phyloP scores from a whole-genome alignment of 2,329 filamentous ascomycete species.

The Xylaria sp. region DNA sequence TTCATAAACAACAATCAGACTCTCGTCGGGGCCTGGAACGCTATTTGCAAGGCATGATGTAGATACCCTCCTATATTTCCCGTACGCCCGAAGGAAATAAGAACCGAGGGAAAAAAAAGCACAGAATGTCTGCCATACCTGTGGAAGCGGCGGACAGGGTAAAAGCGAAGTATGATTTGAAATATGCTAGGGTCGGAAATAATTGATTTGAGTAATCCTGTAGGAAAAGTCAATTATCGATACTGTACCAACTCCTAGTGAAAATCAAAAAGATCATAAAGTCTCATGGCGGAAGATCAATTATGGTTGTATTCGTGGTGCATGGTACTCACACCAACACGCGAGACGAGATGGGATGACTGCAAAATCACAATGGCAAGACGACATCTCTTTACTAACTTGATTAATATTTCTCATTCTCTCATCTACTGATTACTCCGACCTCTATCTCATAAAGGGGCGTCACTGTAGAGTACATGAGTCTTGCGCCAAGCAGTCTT shows the following conservation, averaged over 20 bases:
- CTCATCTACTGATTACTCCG: constrained; percentile 48
- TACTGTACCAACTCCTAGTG: neutral
- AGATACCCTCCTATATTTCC: neutral
- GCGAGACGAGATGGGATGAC: too few species aligned
- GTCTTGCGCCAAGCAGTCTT: constrained; percentile 39
- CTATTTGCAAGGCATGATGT: constrained; percentile 42
- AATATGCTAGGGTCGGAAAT: neutral
- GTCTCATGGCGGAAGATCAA: too few species aligned
- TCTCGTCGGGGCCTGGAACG: constrained; percentile 48
- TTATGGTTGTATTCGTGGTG: too few species aligned
- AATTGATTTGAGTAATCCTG: neutral
- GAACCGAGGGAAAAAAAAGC: neutral
- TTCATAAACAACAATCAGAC: constrained; percentile 44
- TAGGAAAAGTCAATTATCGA: neutral
- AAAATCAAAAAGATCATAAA: too few species aligned
- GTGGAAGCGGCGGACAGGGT: neutral
- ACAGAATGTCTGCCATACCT: neutral
- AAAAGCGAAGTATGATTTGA: neutral
- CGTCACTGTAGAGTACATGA: constrained; percentile 51
- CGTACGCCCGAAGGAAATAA: neutral
- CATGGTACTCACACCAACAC: too few species aligned
- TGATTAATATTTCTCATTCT: constrained; percentile 36
- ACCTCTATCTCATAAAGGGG: constrained; percentile 48
- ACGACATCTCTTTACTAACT: neutral
- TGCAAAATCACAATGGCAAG: neutral